phyloP scores from a whole-genome alignment of 352 stramenopile genomes.

The Thraustochytrium aureum region DNA sequence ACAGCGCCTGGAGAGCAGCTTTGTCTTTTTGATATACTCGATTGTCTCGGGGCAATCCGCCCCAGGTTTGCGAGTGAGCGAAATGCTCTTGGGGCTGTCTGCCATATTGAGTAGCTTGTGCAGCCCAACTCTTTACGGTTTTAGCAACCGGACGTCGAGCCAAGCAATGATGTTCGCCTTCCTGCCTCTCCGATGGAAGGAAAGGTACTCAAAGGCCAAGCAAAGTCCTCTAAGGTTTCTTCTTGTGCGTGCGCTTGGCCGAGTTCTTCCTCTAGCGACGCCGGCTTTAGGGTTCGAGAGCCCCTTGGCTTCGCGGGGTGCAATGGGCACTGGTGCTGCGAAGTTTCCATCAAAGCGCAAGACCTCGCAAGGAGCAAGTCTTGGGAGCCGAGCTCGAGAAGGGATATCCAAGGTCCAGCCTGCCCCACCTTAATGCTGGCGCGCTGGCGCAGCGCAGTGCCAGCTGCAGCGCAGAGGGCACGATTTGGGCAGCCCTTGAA shows the following conservation, averaged over 20 bases:
- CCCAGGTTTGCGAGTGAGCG: not conserved
- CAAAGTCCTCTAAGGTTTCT: not conserved
- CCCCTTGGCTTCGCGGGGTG: not conserved
- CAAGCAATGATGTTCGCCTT: slow-evolving; percentile 49
- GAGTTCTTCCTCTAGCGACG: no score
- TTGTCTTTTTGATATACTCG: slow-evolving; percentile 1
- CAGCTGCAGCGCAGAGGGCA: no score
- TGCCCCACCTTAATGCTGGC: no score
- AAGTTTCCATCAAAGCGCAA: no score
- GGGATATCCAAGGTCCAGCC: no score
- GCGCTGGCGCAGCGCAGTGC: no score
- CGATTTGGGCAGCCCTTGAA: no score
- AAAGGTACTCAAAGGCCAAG: slow-evolving; percentile 4
- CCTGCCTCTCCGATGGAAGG: slow-evolving; percentile 46
- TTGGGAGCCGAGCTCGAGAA: no score
- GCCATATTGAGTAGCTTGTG: slow-evolving; percentile 28
- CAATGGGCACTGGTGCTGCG: not conserved
- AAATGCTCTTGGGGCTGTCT: slow-evolving; percentile 25
- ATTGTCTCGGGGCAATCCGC: not conserved
- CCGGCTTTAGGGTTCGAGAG: not conserved
- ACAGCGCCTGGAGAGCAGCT: not conserved
- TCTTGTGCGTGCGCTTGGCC: not conserved
- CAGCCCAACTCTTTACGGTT: slow-evolving; percentile 36
- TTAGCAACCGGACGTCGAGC: slow-evolving; percentile 9
- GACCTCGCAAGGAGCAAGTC: no score